Conservation (phyloP, 495 filamentous ascomycete species). For the Talaromyces ruber region DNA sequence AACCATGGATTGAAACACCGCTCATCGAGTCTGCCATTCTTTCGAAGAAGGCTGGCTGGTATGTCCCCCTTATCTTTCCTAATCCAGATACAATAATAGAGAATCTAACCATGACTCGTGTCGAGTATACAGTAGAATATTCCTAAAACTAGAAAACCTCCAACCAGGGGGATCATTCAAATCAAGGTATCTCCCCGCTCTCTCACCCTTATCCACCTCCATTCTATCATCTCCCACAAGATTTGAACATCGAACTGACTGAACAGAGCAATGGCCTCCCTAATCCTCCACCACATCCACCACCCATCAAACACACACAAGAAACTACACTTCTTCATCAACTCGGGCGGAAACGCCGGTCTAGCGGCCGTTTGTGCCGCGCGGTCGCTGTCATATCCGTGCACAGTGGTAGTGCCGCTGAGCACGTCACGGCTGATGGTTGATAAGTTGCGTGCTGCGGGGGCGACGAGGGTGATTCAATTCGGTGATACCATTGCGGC, state of each 20-base stretch:
- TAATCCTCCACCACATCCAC: slow-evolving; percentile 54
- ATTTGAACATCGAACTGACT: too few species aligned
- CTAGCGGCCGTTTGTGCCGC: slow-evolving; percentile 83
- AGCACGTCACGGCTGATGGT: slow-evolving; percentile 64
- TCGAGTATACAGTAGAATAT: slow-evolving; percentile 47
- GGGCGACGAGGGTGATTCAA: slow-evolving; percentile 64
- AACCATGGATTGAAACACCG: slow-evolving; percentile 66
- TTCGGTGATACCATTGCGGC: slow-evolving; percentile 64
- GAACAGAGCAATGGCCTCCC: slow-evolving; percentile 64
- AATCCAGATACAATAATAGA: neutral
- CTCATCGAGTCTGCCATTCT: slow-evolving; percentile 59
- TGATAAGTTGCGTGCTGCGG: slow-evolving; percentile 57
- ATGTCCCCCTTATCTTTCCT: slow-evolving; percentile 10
- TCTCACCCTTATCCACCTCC: neutral
- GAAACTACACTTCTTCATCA: slow-evolving; percentile 74
- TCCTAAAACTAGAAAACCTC: slow-evolving; percentile 88
- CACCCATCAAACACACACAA: slow-evolving; percentile 26
- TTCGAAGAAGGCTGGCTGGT: slow-evolving; percentile 66
- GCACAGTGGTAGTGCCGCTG: slow-evolving; percentile 74
- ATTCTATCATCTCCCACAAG: neutral
- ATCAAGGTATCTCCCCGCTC: slow-evolving; percentile 49
- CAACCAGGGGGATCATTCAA: slow-evolving; percentile 96
- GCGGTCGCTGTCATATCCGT: slow-evolving; percentile 52
- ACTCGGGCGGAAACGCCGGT: slow-evolving; percentile 84
- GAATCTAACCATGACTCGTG: neutral